Evolutionary conservation across 768 basidiomycete species (phyloP).

Genomic region (Pseudohyphozyma bogoriensis): DNA sequence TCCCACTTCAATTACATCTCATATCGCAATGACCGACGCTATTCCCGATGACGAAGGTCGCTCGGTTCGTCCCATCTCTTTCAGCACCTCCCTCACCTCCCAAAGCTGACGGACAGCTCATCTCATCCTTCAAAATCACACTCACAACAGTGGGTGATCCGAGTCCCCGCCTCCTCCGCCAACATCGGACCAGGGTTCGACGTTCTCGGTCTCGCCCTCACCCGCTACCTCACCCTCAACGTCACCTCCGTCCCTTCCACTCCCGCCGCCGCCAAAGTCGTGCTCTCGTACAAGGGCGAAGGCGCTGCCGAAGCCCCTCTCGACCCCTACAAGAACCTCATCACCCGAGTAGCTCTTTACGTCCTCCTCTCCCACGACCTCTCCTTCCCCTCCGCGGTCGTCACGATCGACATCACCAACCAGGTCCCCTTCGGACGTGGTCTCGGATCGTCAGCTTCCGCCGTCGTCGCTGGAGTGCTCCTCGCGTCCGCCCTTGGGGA

Average conservation of each 20-base stretch:
- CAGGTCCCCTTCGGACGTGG: slow-evolving; percentile 97
- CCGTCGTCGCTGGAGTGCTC: slow-evolving; percentile 94
- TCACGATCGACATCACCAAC: slow-evolving; percentile 68
- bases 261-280: slow-evolving; percentile 40
- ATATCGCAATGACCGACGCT: too few species aligned
- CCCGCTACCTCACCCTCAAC: slow-evolving; percentile 66
- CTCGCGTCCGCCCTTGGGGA: slow-evolving; percentile 74
- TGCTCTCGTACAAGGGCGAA: slow-evolving; percentile 71
- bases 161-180: slow-evolving; percentile 91
- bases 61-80: too few species aligned
- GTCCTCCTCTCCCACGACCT: slow-evolving; percentile 82
- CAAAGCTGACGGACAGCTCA: too few species aligned
- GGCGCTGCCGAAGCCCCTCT: slow-evolving; percentile 85
- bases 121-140: too few species aligned
- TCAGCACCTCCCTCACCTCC: too few species aligned
- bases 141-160: slow-evolving; percentile 43
- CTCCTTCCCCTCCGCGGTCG: slow-evolving; percentile 45
- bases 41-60: too few species aligned
- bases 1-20: too few species aligned
- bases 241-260: slow-evolving; percentile 45
- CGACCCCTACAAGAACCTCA: slow-evolving; percentile 91
- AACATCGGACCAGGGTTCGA: slow-evolving; percentile 99
- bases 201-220: slow-evolving; percentile 94
- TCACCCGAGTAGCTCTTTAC: slow-evolving; percentile 93
- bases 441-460: slow-evolving; percentile 92